These are phyloP conservation scores for Pelargonium australe DNA, from an alignment of 441 rosid species.

Conservation along the genomic window DNA sequence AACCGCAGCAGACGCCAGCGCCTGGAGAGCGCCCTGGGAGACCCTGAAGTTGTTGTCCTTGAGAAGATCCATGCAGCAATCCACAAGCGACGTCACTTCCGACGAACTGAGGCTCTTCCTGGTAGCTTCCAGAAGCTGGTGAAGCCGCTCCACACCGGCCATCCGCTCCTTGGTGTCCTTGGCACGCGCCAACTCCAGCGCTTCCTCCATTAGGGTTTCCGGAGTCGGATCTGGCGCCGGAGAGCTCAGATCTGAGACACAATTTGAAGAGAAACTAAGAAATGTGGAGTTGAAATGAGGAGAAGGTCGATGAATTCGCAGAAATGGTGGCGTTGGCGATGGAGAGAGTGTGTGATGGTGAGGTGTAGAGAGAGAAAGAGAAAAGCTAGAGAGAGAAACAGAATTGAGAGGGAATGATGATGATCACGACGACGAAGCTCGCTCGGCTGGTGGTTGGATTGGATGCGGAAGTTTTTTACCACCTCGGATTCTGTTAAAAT, in stretches of 20 bases:
- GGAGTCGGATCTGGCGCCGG: conserved; percentile 34
- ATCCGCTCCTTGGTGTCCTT: conserved; percentile 97
- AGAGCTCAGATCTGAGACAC: conserved; percentile 36
- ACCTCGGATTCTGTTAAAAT: too few relatives aligned
- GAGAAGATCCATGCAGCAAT: conserved; percentile 93
- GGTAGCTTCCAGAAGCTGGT: conserved; percentile 84
- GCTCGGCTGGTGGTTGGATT: too few relatives aligned
- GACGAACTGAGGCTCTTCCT: conserved; percentile 64
- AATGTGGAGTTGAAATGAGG: too few relatives aligned
- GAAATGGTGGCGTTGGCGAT: too few relatives aligned
- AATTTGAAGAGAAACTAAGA: too few relatives aligned
- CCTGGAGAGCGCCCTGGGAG: conserved; percentile 90
- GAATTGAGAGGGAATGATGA: too few relatives aligned
- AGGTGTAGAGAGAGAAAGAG: too few relatives aligned
- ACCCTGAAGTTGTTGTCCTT: conserved; percentile 89
- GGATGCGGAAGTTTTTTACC: too few relatives aligned
- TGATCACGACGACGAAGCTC: too few relatives aligned
- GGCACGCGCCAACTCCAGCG: conserved; percentile 87
- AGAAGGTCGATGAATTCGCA: too few relatives aligned
- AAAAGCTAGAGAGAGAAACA: too few relatives aligned
- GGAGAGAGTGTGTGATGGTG: too few relatives aligned
- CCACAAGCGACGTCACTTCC: conserved; percentile 82
- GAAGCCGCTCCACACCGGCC: conserved; percentile 95
- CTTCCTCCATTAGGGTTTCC: conserved; percentile 71
- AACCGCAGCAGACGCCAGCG: conserved; percentile 98